phyloP scores from a whole-genome alignment of 2,329 filamentous ascomycete species.

The Epichloe brachyelytri region DNA sequence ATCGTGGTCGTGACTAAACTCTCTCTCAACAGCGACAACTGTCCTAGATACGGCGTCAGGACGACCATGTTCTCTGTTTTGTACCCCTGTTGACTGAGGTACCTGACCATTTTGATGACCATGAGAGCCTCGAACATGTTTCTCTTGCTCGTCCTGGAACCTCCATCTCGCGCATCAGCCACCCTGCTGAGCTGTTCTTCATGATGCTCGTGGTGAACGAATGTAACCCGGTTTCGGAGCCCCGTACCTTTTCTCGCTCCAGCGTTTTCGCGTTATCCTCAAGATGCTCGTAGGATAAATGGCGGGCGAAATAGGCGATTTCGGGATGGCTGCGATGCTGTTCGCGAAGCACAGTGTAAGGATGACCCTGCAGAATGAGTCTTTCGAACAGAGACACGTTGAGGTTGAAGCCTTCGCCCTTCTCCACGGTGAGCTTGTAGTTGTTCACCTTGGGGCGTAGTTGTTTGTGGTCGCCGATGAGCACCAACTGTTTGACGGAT shows the following conservation, averaged over 20 bases:
- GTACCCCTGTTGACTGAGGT: conserved; percentile 61
- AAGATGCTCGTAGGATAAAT: conserved; percentile 45
- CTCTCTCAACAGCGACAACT: conserved; percentile 44
- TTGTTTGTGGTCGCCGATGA: conserved; percentile 65
- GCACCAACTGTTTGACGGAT: conserved; percentile 46
- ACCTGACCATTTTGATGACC: conserved; percentile 50
- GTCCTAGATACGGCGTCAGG: conserved; percentile 60
- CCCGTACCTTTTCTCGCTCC: conserved; percentile 33
- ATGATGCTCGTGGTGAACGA: conserved; percentile 46
- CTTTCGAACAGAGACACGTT: conserved; percentile 59
- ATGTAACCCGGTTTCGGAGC: conserved; percentile 42
- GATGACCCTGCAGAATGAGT: conserved; percentile 41
- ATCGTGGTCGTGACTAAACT: conserved; percentile 45
- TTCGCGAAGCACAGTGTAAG: conserved; percentile 38
- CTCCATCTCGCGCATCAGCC: conserved; percentile 37
- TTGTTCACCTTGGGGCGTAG: conserved; percentile 54
- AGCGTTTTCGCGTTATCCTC: conserved; percentile 39
- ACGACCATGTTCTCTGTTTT: conserved; percentile 51
- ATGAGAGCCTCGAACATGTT: conserved; percentile 56
- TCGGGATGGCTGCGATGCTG: conserved; percentile 61
- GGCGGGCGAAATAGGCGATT: conserved; percentile 47
- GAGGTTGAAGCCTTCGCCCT: conserved; percentile 51
- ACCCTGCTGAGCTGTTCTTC: conserved; percentile 34
- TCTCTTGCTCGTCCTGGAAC: conserved; percentile 36
- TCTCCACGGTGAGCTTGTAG: conserved; percentile 48